Conservation (phyloP, 2,329 filamentous ascomycete species). For the Aspergillus fischeri region DNA sequence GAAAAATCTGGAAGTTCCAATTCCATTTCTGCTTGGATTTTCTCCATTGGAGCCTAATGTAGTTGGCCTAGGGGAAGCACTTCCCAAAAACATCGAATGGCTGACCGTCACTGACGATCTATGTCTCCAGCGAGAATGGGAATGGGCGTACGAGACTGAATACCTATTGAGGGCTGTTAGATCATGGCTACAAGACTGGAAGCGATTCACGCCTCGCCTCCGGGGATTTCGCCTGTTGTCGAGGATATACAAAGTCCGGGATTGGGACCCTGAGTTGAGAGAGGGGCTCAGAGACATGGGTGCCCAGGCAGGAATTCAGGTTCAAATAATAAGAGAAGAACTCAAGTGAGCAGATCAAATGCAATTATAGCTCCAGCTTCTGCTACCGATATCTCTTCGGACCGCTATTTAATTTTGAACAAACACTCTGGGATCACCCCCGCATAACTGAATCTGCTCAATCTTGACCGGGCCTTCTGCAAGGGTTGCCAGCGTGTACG, state of each 20-base stretch:
- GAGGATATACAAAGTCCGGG: neutral
- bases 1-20: conserved; percentile 10
- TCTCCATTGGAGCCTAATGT: neutral
- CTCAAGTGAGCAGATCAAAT: neutral
- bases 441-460: too few relatives aligned
- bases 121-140: conserved; percentile 5
- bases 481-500: too few relatives aligned
- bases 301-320: conserved; percentile 1
- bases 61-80: conserved; percentile 3
- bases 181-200: conserved; percentile 14
- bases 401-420: neutral
- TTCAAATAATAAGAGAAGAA: conserved; percentile 1
- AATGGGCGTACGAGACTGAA: conserved; percentile 5
- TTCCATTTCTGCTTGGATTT: conserved; percentile 11
- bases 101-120: conserved; percentile 16
- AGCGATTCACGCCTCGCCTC: conserved; percentile 9
- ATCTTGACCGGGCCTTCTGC: too few relatives aligned
- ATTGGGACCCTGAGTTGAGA: conserved; percentile 3
- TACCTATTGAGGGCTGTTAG: conserved; percentile 5
- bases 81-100: conserved; percentile 15
- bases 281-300: conserved; percentile 4
- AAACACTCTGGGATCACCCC: too few relatives aligned
- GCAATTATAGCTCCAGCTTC: neutral
- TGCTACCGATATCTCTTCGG: neutral
- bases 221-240: conserved; percentile 5